Base-by-base conservation (phyloP, 2,329 filamentous ascomycete species). In the Fusarium continuum region DNA sequence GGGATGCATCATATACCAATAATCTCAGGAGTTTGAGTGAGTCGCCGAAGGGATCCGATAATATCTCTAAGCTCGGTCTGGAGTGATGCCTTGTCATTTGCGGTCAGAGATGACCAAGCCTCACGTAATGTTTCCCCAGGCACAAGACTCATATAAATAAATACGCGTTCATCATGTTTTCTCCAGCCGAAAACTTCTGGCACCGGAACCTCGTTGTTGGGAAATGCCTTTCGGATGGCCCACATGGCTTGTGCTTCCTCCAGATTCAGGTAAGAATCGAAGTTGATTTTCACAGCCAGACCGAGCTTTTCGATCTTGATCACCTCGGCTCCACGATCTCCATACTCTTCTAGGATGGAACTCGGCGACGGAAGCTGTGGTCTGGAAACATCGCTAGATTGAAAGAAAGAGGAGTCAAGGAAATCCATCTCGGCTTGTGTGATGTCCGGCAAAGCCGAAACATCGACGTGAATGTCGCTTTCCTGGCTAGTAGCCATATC, bases 121-220 rank as follows among this genome's bases (percentile, higher is more conserved):
- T 63, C 26, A 55, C 65, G 51, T 56, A 72, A 39, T 22, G 52
- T 68, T 25, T 50, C 5, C 3, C 66, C 67, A 1, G 13, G 47
- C 25, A 70, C 38, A 6, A 68, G 61, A 32, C 61, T 64, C 62
- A 68, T 70, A 9, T 65, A 67, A 22, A 71, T 61, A 35, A 69
- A 69, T 9, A 22, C 45, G 11, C 31, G 47, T 65, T 62, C 8
- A 28, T 23, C 32, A 8, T 53, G 14, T 35, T n/a, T 49, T 70
- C 65, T 64, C 67, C 60, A 70, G 4, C 58, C 63, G 32, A 70
- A 68, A 78, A 88, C 77, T 22, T 68, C 63, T 2, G 67, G 67
- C 2, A 68, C 51, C 14, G 56, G 59, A 16, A 68, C 34, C 10
- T 61, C 51, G 6, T 23, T 28, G 5, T 66, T n/a, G 2, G 43